Evolutionary conservation across 2,329 filamentous ascomycete species (phyloP), one percentile per base, ranked within the genome.

Genomic region (Aspergillus brunneoviolaceus): DNA sequence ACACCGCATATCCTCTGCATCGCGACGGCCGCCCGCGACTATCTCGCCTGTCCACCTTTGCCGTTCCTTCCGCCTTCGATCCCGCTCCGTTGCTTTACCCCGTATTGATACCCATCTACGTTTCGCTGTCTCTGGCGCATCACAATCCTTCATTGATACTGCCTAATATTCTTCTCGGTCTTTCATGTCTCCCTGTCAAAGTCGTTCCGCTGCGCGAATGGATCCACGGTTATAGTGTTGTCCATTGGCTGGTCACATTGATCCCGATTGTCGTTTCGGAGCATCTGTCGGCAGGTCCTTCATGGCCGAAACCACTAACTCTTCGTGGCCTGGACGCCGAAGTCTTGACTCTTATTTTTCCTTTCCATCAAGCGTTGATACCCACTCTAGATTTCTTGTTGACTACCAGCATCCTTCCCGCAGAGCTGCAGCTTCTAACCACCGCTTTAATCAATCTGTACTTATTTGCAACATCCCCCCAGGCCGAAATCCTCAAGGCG

Each of bases 41-140:
- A 39, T 73, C 72, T 35, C 67, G 75, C 54, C 67, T 76, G 53
- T 77, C 72, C 64, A 79, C 81, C 52, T 84, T 87, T 68, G 81
- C 82, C 47, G 80, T 96, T 42, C 92, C 92, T 0, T 79, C 86
- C 4, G 83, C 85, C n/a, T 96, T 97, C 75, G 94, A 98, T 70
- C 93, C 92, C 2, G 94, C 94, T 6, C 91, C 93, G 11, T 82
- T 96, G n/a, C 76, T 97, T 59, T 98, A 97, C 72, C 94, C 94
- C 19, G 84, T 89, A 5, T 77, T 88, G 2, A 82, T 96, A 31
- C 91, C 93, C 0, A 77, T 93, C 16, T 82, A 93, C 50, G 89
- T 95, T 29, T 87, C 92, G 1, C 79, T 95, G 4, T 87, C 93
- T 10, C 81, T 96, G 48, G 85, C 87, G 7, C 81, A 83, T 54